Base-by-base conservation (phyloP, 2,329 filamentous ascomycete species). In the Amauroascus niger region DNA sequence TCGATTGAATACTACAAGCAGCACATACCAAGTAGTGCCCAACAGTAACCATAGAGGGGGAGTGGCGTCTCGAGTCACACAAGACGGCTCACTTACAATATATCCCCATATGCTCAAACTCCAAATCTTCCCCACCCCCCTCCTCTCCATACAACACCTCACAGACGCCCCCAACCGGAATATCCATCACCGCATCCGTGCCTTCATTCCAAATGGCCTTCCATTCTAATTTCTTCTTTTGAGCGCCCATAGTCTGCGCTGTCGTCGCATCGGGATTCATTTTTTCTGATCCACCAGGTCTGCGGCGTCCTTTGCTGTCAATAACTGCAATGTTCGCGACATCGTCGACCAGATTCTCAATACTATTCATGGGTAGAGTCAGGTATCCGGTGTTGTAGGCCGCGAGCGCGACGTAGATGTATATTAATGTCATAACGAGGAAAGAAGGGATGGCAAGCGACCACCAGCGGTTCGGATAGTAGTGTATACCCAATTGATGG, bases 391-490 rank as follows among this genome's bases (percentile, higher is more conserved):
- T 86, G 69, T 98, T 98, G 70, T 95, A 97, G 45, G 81, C 79
- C 45, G 90, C 89, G 33, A 98, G 80, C 39, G 93, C 93, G 8
- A 95, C 83, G 71, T 95, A 98, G 59, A 96, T 94, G 72, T 95
- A 98, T 24, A 93, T 79, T 32, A 97, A 76, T 44, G 84, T 73
- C 79, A 93, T 90, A 53, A 96, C 90, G 30, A 96, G 75, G 75
- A 89, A 97, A 5, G 87, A 84, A 0, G 93, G 93, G 13, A 96
- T 82, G 1, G 93, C 93, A 18, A 98, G 79, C 46, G 87, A 88
- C 93, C 93, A 98, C 93, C 93, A 98, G 46, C 93, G 82, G 69
- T 96, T 89, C 1, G 93, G 93, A 64, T 96, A 98, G 76, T 97
- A 97, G 72, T 89, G 84, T 55, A 98, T 95, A 18, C 93, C 91